Evolutionary conservation across 257 asterid species (phyloP), one percentile per base, ranked within the genome.

Genomic region (Solanum medicagineum): DNA sequence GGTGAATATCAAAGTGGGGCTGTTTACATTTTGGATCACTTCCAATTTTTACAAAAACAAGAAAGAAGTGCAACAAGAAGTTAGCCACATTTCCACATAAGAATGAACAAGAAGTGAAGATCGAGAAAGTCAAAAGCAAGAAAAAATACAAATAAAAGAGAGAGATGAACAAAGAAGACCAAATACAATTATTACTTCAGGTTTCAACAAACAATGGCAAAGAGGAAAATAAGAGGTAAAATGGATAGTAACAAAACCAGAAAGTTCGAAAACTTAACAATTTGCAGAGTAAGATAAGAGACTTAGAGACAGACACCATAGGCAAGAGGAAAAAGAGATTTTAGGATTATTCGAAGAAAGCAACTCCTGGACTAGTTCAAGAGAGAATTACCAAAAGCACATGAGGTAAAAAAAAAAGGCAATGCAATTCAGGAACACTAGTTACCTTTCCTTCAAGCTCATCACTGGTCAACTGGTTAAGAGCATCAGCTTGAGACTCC

Each of bases 401-500:
- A 7, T 3, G 20, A n/a, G 19, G 56, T 44, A 10, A 19, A 73
- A 73, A 26, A 26, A 32, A 14, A 73, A 45, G 20, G 81, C 8
- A 73, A 73, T 12, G 57, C 40, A 20, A 12, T 20, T n/a, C 40
- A 45, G 54, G 65, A 84, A 68, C 24, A 56, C 22, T 49, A 54
- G 55, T 71, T 90, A 96, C 99, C 99, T 95, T 91, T 89, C 98
- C 98, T 85, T 95, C 99, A 87, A 96, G 98, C 88, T 96, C 99
- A 86, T 96, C 99, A 84, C 91, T 79, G 56, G 92, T 83, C 36
- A 96, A 92, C 91, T 96, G 96, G 87, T 91, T 92, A 63, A 95
- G 93, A 51, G 98, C 98, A 40, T 96, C 98, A 6, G 99, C 93
- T 86, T 96, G 98, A 84, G 98, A 93, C 89, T 96, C 99, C 99